phyloP scores from a whole-genome alignment of 805 yeast species.

The Peterozyma toletana region DNA sequence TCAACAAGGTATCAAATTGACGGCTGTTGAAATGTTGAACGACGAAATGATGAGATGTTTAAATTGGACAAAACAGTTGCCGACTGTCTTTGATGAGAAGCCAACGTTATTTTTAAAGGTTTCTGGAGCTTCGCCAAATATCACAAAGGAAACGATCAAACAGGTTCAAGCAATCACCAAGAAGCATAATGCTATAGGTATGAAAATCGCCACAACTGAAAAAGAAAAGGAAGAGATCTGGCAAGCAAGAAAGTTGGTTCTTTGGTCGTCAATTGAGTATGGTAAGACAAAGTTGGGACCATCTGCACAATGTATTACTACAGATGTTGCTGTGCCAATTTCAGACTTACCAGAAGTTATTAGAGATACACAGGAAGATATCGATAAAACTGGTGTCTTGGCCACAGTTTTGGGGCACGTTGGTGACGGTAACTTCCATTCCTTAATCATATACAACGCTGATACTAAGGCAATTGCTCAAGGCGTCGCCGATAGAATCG shows the following conservation, averaged over 20 bases:
- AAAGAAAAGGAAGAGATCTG: slow-evolving; percentile 56
- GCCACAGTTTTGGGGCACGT: slow-evolving; percentile 59
- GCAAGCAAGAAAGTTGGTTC: slow-evolving; percentile 59
- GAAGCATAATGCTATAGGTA: slow-evolving; percentile 36
- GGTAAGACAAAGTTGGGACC: slow-evolving; percentile 41
- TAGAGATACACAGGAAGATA: slow-evolving; percentile 45
- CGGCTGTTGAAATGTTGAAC: slow-evolving; percentile 65
- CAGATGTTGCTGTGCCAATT: slow-evolving; percentile 69
- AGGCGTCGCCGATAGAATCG: slow-evolving; percentile 21
- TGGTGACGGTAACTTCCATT: slow-evolving; percentile 71
- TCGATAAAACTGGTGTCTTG: slow-evolving; percentile 34
- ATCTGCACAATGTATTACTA: slow-evolving; percentile 49
- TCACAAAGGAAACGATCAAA: slow-evolving; percentile 31
- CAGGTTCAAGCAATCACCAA: slow-evolving; percentile 40
- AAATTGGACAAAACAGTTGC: slow-evolving; percentile 42
- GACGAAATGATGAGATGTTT: slow-evolving; percentile 48
- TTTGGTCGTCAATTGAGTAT: slow-evolving; percentile 51
- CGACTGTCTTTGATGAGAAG: slow-evolving; percentile 44
- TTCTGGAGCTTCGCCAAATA: slow-evolving; percentile 27
- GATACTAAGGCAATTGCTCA: slow-evolving; percentile 29
- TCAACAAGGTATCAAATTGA: slow-evolving; percentile 51
- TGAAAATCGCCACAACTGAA: slow-evolving; percentile 46
- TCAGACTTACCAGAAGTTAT: slow-evolving; percentile 49
- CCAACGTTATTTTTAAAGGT: slow-evolving; percentile 59
- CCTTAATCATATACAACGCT: slow-evolving; percentile 41